A percentile compares a stretch with the other conserved stretches of the same genome.
These are phyloP conservation scores for Cerrena zonata DNA, from an alignment of 1,284 basidiomycete species.

Conservation along the genomic window DNA sequence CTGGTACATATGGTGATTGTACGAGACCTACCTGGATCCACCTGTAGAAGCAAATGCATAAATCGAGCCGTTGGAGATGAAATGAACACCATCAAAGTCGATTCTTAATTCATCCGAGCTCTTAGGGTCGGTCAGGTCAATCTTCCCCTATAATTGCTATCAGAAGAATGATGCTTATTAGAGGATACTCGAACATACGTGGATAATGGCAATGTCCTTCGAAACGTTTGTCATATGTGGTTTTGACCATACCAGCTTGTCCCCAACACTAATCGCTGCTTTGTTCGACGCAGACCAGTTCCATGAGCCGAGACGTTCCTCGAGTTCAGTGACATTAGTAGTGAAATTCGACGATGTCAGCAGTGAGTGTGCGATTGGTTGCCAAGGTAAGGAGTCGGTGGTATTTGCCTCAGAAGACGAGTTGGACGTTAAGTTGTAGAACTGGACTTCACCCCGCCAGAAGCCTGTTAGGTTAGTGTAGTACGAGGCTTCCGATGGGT, in stretches of 20 bases:
- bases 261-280: slow-evolving; percentile 58
- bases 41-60: slow-evolving; percentile 67
- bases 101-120: slow-evolving; percentile 54
- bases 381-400: slow-evolving; percentile 37
- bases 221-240: slow-evolving; percentile 28
- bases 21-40: slow-evolving; percentile 44
- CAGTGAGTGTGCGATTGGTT: slow-evolving; percentile 35
- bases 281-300: slow-evolving; percentile 63
- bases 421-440: slow-evolving; percentile 58
- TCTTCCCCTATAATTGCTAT: slow-evolving; percentile 48
- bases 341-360: slow-evolving; percentile 47
- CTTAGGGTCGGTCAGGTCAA: slow-evolving; percentile 54
- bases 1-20: too few relatives aligned
- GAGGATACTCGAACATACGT: slow-evolving; percentile 35
- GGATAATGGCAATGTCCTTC: slow-evolving; percentile 50
- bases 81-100: slow-evolving; percentile 76
- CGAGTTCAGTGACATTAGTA: slow-evolving; percentile 36
- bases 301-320: slow-evolving; percentile 50
- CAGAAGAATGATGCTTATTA: slow-evolving; percentile 1
- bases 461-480: slow-evolving; percentile 74
- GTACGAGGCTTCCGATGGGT: slow-evolving; percentile 50
- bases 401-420: slow-evolving; percentile 21
- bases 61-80: slow-evolving; percentile 70
- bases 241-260: slow-evolving; percentile 40
- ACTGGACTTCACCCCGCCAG: slow-evolving; percentile 54